Percentiles rank a stretch among this genome's conserved stretches.
phyloP scores from a whole-genome alignment of 441 rosid species.

The Eutrema salsugineum region DNA sequence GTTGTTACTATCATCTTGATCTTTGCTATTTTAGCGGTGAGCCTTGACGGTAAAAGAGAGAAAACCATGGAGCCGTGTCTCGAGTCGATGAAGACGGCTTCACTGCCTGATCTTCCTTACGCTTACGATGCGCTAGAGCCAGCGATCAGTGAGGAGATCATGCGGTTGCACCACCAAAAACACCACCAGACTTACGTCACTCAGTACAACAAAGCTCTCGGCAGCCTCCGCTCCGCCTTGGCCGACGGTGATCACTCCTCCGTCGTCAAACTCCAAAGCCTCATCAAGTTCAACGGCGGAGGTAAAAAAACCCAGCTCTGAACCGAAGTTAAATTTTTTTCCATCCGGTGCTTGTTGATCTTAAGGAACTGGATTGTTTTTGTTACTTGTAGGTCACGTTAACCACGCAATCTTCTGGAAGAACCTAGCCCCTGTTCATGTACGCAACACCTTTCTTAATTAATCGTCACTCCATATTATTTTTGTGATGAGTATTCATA shows the following conservation, averaged over 20 bases:
- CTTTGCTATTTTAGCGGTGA: not conserved
- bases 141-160: constrained; percentile 65
- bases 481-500: not conserved
- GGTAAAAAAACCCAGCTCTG: constrained; percentile 32
- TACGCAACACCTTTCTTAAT: constrained; percentile 30
- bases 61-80: constrained; percentile 28
- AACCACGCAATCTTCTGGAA: constrained; percentile 96
- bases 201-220: constrained; percentile 78
- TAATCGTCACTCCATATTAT: not conserved
- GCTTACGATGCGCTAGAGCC: constrained; percentile 88
- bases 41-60: not conserved
- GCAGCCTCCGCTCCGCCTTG: constrained; percentile 62
- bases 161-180: constrained; percentile 94
- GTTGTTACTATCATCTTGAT: not conserved
- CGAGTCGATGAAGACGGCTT: constrained; percentile 50
- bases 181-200: constrained; percentile 88
- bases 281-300: constrained; percentile 97
- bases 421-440: constrained; percentile 65
- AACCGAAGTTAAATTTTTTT: not conserved
- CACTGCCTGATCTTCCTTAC: constrained; percentile 88
- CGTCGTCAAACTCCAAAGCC: constrained; percentile 67
- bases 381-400: constrained; percentile 59
- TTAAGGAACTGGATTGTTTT: not conserved
- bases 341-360: not conserved
- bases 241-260: constrained; percentile 63